Evolutionary conservation across 805 yeast species (phyloP).

Genomic region (Wickerhamiella allomyrinae): DNA sequence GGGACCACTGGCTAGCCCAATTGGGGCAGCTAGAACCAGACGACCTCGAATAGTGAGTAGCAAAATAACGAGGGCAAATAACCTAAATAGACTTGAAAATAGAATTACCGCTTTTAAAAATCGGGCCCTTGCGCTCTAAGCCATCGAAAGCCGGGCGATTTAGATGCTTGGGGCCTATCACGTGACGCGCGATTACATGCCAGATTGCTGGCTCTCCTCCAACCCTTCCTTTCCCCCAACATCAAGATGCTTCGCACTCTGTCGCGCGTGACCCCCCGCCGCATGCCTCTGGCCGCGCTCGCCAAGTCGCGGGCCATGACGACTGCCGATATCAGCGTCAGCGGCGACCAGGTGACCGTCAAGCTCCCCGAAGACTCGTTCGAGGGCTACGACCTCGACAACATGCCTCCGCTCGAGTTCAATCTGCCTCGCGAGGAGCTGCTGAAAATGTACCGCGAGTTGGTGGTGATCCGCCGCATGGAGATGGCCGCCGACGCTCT

Average conservation of each 20-base stretch:
- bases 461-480: constrained; percentile 82
- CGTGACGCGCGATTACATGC: constrained; percentile 1
- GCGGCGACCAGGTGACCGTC: constrained; percentile 15
- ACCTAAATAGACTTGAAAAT: too few relatives aligned
- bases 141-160: too few relatives aligned
- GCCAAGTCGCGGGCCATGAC: constrained; percentile 3
- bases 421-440: constrained; percentile 69
- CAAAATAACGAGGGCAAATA: too few relatives aligned
- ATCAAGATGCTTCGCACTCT: constrained; percentile 5
- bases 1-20: too few relatives aligned
- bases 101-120: too few relatives aligned
- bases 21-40: too few relatives aligned
- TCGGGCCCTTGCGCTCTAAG: too few relatives aligned
- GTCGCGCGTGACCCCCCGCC: constrained; percentile 3
- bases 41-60: too few relatives aligned
- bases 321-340: not conserved
- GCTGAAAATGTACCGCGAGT: constrained; percentile 90
- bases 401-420: constrained; percentile 54
- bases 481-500: constrained; percentile 98
- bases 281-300: constrained; percentile 4
- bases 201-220: not conserved
- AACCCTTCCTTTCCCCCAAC: constrained; percentile 2
- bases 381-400: constrained; percentile 69
- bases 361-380: constrained; percentile 64
- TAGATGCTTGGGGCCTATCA: not conserved